Evolutionary conservation across 2,329 filamentous ascomycete species (phyloP).

Genomic region (Fusarium avenaceum): DNA sequence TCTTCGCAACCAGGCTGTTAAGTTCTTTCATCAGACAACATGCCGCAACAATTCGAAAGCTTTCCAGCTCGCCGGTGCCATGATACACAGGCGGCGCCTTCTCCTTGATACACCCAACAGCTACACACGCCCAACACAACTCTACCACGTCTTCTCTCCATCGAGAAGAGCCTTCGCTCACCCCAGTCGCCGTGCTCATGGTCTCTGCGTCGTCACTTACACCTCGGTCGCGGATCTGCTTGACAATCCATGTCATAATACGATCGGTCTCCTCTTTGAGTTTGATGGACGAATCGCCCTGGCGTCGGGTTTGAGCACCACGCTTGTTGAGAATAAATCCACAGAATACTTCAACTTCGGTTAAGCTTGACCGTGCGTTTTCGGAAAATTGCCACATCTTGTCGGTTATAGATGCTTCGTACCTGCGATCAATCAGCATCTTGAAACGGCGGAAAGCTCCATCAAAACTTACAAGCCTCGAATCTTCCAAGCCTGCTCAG

Average conservation of each 20-base stretch:
- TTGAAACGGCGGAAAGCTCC: constrained; percentile 49
- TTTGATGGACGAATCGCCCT: constrained; percentile 65
- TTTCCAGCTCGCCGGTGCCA: constrained; percentile 47
- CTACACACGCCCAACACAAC: constrained; percentile 54
- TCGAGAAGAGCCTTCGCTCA: constrained; percentile 8
- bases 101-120: constrained; percentile 44
- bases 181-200: constrained; percentile 20
- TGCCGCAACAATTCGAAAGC: constrained; percentile 57
- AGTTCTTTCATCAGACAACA: constrained; percentile 52
- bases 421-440: constrained; percentile 54
- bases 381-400: constrained; percentile 61
- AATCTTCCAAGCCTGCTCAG: constrained; percentile 59
- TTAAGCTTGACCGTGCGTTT: constrained; percentile 59
- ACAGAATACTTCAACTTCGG: constrained; percentile 68
- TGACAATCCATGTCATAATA: constrained; percentile 58
- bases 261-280: constrained; percentile 66
- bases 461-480: constrained; percentile 60
- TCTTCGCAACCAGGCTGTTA: constrained; percentile 32
- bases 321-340: constrained; percentile 67
- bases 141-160: constrained; percentile 50
- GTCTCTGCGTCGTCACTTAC: constrained; percentile 29
- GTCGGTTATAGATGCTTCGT: constrained; percentile 59
- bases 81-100: constrained; percentile 13
- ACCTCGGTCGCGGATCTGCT: constrained; percentile 49
- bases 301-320: constrained; percentile 63